A percentile compares a stretch with the other conserved stretches of the same genome.
These are phyloP conservation scores for Lipomyces yamadae DNA, from an alignment of 805 yeast species.

Conservation along the genomic window DNA sequence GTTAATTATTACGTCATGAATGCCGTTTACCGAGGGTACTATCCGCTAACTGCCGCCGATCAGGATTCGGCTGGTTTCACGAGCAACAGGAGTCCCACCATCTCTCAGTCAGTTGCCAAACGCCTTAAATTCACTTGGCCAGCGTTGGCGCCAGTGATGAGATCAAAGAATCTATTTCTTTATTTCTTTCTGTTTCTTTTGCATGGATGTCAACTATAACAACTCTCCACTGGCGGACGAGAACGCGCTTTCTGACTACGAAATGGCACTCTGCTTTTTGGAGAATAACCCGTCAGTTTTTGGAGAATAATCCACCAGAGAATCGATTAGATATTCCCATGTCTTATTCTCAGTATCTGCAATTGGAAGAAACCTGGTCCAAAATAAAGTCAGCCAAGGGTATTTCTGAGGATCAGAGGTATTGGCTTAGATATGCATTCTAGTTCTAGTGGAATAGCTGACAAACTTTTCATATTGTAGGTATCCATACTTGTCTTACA, in stretches of 20 bases:
- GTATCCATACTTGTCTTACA: constrained; percentile 5
- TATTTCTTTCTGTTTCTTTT: no score
- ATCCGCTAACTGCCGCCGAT: no score
- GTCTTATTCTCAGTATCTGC: constrained; percentile 7
- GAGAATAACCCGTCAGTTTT: constrained; percentile 4
- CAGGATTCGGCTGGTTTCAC: no score
- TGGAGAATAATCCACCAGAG: constrained; percentile 8
- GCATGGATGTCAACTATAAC: not conserved
- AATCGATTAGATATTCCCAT: not conserved
- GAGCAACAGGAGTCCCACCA: no score
- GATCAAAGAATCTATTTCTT: no score
- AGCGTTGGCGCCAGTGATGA: no score
- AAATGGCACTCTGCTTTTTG: constrained; percentile 1
- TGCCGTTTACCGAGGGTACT: no score
- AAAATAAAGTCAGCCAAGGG: not conserved
- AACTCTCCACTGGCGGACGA: not conserved
- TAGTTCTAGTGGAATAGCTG: not conserved
- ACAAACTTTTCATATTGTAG: not conserved
- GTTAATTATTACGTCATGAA: no score
- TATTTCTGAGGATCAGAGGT: constrained; percentile 8
- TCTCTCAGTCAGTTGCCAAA: no score
- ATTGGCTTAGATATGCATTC: not conserved
- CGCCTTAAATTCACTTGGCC: no score
- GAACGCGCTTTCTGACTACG: not conserved
- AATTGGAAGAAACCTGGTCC: constrained; percentile 1